A percentile compares a stretch with the other conserved stretches of the same genome.
Evolutionary conservation across 1,284 basidiomycete species (phyloP).

Genomic region (Puccinia coronata): DNA sequence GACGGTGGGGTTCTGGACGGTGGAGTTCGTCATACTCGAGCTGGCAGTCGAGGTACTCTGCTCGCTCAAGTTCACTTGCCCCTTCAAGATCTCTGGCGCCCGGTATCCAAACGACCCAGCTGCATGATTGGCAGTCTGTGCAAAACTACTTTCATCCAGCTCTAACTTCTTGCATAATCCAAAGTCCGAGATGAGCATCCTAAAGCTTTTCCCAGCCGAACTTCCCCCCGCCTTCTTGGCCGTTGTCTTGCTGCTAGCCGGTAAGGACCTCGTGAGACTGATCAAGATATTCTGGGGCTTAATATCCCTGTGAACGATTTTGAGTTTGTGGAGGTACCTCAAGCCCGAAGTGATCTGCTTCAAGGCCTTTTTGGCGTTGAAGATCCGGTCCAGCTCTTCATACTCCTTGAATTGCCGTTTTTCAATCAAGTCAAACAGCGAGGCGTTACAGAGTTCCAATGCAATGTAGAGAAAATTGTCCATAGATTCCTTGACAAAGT

Average conservation of each 20-base stretch:
- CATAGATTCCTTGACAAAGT: slow-evolving; percentile 94
- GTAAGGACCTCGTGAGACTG: slow-evolving; percentile 65
- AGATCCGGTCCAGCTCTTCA: slow-evolving; percentile 69
- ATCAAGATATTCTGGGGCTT: slow-evolving; percentile 98
- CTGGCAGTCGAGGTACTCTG: slow-evolving; percentile 60
- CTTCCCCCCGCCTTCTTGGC: background rate
- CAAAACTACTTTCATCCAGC: slow-evolving; percentile 88
- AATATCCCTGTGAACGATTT: slow-evolving; percentile 96
- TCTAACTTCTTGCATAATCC: slow-evolving; percentile 90
- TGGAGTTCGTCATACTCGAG: slow-evolving; percentile 28
- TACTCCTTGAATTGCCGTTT: slow-evolving; percentile 48
- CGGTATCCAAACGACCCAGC: slow-evolving; percentile 93
- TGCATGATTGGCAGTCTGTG: slow-evolving; percentile 69
- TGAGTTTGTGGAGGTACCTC: slow-evolving; percentile 86
- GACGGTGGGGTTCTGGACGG: background rate
- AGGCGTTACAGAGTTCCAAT: slow-evolving; percentile 91
- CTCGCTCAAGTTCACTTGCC: slow-evolving; percentile 85
- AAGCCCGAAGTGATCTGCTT: slow-evolving; percentile 84
- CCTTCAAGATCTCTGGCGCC: slow-evolving; percentile 85
- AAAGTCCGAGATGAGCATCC: slow-evolving; percentile 94
- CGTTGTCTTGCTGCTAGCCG: background rate
- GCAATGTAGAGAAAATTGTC: slow-evolving; percentile 96
- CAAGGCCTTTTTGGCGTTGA: slow-evolving; percentile 85
- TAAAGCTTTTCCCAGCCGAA: slow-evolving; percentile 60
- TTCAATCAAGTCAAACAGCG: slow-evolving; percentile 89